Evolutionary conservation across 148 eudicot species (phyloP).

Genomic region (Vaccinium myrtillus): DNA sequence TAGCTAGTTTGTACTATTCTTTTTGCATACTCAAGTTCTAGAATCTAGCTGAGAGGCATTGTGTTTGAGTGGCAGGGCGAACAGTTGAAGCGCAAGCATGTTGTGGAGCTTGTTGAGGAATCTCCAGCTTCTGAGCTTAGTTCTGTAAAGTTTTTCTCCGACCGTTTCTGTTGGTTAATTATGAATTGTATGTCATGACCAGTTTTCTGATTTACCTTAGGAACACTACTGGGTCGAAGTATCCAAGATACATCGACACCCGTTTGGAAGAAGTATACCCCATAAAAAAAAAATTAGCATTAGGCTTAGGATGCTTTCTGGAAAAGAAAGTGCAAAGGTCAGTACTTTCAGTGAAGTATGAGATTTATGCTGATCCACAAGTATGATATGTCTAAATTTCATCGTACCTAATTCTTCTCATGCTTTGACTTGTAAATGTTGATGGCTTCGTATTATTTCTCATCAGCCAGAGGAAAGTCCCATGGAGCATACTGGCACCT

Average conservation of each 20-base stretch:
- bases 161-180: slow-evolving; percentile 1
- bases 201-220: slow-evolving; percentile 28
- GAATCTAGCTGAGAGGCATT: background rate
- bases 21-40: background rate
- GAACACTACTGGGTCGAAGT: slow-evolving; percentile 42
- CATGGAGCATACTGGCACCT: slow-evolving; percentile 27
- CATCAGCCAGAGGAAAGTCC: slow-evolving; percentile 41
- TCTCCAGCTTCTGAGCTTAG: slow-evolving; percentile 35
- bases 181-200: slow-evolving; percentile 11
- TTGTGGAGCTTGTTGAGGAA: slow-evolving; percentile 38
- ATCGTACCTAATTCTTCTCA: background rate
- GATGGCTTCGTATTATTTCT: background rate
- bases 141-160: slow-evolving; percentile 25
- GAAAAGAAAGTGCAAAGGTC: slow-evolving; percentile 71
- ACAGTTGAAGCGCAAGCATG: slow-evolving; percentile 63
- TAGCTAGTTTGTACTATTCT: background rate
- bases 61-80: slow-evolving; percentile 60
- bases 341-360: slow-evolving; percentile 11
- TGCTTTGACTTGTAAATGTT: background rate
- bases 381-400: background rate
- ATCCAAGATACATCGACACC: slow-evolving; percentile 59
- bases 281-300: slow-evolving; percentile 55
- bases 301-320: slow-evolving; percentile 50
- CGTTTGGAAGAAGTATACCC: slow-evolving; percentile 75
- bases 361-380: slow-evolving; percentile 2